Conservation (phyloP, 208 protist genomes). For the Leishmania tropica region DNA sequence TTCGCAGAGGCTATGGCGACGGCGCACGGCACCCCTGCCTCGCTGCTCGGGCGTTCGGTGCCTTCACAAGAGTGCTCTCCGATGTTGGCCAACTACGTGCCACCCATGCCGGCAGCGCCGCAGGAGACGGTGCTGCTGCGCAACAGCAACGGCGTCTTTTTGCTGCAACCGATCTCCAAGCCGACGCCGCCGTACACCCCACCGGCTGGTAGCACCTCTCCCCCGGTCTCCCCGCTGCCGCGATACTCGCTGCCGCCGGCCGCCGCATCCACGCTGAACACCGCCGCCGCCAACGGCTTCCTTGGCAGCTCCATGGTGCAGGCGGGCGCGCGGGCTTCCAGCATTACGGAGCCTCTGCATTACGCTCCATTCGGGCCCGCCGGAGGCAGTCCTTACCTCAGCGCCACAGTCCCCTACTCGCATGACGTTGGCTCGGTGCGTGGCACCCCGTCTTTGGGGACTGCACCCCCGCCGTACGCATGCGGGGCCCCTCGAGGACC, state of each 20-base stretch:
- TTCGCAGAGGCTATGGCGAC: constrained; percentile 75
- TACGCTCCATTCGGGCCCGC: constrained; percentile 26
- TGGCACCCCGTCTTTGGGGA: constrained; percentile 33
- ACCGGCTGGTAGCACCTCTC: constrained; percentile 35
- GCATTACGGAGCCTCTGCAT: constrained; percentile 35
- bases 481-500: constrained; percentile 1
- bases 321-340: constrained; percentile 13
- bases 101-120: constrained; percentile 53
- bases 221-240: constrained; percentile 77
- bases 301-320: constrained; percentile 39
- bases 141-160: constrained; percentile 83
- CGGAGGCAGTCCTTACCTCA: constrained; percentile 30
- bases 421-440: constrained; percentile 34
- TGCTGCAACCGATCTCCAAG: constrained; percentile 67
- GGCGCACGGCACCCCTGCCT: constrained; percentile 33
- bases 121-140: constrained; percentile 79
- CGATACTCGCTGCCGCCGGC: constrained; percentile 75
- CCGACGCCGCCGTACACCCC: constrained; percentile 78
- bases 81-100: constrained; percentile 65
- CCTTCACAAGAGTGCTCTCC: constrained; percentile 56
- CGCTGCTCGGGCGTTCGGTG: constrained; percentile 22
- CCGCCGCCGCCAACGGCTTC: constrained; percentile 30
- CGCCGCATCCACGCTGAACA: constrained; percentile 26
- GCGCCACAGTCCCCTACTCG: constrained; percentile 23
- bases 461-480: constrained; percentile 47